phyloP scores from a whole-genome alignment of 139 green algal species.

The Pleodorina starrii region DNA sequence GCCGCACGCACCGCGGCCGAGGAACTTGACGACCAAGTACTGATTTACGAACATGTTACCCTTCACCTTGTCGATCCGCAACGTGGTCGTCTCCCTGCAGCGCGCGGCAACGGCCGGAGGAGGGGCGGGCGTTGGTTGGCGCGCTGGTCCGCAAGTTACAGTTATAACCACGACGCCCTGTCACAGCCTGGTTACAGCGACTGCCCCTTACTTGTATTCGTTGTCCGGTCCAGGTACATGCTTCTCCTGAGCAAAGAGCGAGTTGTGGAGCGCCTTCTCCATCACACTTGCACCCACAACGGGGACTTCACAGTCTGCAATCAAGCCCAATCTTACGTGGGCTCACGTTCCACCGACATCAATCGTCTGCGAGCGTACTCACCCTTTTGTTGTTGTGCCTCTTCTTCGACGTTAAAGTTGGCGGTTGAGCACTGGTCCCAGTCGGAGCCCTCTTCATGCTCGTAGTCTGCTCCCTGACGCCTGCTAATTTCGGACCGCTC shows the following conservation, averaged over 20 bases:
- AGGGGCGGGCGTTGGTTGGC: too few species aligned
- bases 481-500: conserved; percentile 44
- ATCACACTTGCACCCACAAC: conserved; percentile 56
- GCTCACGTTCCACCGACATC: neutral
- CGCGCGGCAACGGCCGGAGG: too few species aligned
- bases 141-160: too few species aligned
- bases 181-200: neutral
- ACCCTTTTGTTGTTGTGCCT: neutral
- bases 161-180: too few species aligned
- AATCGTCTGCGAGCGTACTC: neutral
- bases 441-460: conserved; percentile 57
- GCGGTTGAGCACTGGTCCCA: conserved; percentile 61
- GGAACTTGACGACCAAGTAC: conserved; percentile 89
- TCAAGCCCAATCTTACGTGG: neutral
- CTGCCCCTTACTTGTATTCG: conserved; percentile 36
- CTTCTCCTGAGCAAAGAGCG: conserved; percentile 49
- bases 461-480: conserved; percentile 31
- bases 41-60: conserved; percentile 90
- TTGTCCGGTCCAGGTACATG: conserved; percentile 30
- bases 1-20: conserved; percentile 82
- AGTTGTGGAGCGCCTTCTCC: conserved; percentile 65
- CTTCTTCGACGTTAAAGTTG: conserved; percentile 49
- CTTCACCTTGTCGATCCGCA: conserved; percentile 79
- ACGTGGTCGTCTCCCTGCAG: conserved; percentile 71
- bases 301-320: conserved; percentile 30